Percentiles rank a stretch among this genome's conserved stretches.
These are phyloP conservation scores for Yarrowia deformans DNA, from an alignment of 805 yeast genomes.

Conservation along the genomic window DNA sequence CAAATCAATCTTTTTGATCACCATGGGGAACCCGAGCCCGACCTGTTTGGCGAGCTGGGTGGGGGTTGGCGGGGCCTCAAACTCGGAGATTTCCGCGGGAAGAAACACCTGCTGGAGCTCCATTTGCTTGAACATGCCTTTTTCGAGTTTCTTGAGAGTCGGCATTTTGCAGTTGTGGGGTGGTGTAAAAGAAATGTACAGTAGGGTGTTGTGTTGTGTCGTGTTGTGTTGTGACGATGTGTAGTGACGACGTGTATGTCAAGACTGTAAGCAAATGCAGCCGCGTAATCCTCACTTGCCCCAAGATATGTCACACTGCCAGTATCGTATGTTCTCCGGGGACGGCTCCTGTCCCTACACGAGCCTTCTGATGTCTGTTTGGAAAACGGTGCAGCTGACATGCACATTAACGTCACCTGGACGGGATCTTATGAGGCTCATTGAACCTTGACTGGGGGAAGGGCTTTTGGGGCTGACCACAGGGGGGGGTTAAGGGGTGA, in stretches of 20 bases:
- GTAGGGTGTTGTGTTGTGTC: too few species aligned
- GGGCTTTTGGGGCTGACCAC: not conserved
- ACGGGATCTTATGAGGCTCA: conserved; percentile 6
- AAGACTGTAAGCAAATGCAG: not conserved
- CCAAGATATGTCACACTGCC: not conserved
- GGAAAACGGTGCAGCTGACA: conserved; percentile 8
- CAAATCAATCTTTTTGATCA: conserved; percentile 26
- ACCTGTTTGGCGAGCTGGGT: conserved; percentile 40
- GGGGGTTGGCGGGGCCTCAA: conserved; percentile 18
- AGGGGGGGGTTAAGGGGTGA: too few species aligned
- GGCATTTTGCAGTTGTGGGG: not conserved
- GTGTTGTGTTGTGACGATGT: not conserved
- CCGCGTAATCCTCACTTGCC: not conserved
- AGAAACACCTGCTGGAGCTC: conserved; percentile 43
- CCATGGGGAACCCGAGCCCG: conserved; percentile 41
- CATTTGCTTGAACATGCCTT: conserved; percentile 42
- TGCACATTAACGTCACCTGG: conserved; percentile 9
- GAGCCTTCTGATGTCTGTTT: conserved; percentile 6
- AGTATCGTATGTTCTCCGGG: conserved; percentile 3
- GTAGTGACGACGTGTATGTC: too few species aligned
- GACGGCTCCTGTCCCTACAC: not conserved
- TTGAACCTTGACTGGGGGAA: conserved; percentile 1
- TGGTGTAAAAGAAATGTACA: not conserved
- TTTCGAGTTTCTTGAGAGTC: conserved; percentile 21
- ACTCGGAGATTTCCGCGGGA: conserved; percentile 41